These are phyloP conservation scores for Aspergillus glaucus DNA, from an alignment of 2,329 filamentous ascomycete species.

Conservation along the genomic window DNA sequence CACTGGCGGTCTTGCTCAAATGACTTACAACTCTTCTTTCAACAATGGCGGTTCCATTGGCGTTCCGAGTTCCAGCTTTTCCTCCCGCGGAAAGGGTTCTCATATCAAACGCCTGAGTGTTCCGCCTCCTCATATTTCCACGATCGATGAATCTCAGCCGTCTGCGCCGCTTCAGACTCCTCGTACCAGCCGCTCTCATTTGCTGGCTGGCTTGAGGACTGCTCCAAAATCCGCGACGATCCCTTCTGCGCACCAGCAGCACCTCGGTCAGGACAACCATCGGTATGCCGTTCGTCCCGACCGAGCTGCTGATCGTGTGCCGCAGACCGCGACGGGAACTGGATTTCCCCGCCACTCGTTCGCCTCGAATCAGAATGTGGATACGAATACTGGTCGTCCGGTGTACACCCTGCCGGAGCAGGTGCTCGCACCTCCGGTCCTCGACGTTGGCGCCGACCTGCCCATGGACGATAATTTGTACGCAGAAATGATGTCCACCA, in stretches of 20 bases:
- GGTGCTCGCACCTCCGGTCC: slow-evolving; percentile 61
- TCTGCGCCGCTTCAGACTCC: slow-evolving; percentile 71
- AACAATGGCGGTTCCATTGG: slow-evolving; percentile 61
- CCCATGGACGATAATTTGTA: slow-evolving; percentile 81
- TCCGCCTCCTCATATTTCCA: slow-evolving; percentile 65
- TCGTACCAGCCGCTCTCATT: slow-evolving; percentile 87
- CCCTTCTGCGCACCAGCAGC: slow-evolving; percentile 57
- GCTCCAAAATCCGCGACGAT: slow-evolving; percentile 81
- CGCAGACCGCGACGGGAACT: slow-evolving; percentile 54
- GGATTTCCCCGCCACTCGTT: slow-evolving; percentile 45
- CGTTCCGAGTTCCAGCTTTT: slow-evolving; percentile 72
- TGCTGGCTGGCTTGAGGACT: slow-evolving; percentile 87
- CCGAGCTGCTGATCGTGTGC: slow-evolving; percentile 43
- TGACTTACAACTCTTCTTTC: slow-evolving; percentile 80
- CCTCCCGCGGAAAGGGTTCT: slow-evolving; percentile 75
- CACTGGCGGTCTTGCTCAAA: slow-evolving; percentile 99
- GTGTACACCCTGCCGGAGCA: slow-evolving; percentile 73
- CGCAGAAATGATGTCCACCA: slow-evolving; percentile 82
- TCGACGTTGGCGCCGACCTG: slow-evolving; percentile 63
- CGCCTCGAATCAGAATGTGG: slow-evolving; percentile 24
- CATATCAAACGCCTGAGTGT: slow-evolving; percentile 83
- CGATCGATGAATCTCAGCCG: slow-evolving; percentile 58
- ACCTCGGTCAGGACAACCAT: slow-evolving; percentile 42
- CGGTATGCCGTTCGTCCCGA: slow-evolving; percentile 42
- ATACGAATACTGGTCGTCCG: slow-evolving; percentile 46